Evolutionary conservation across 2,329 filamentous ascomycete species (phyloP).

Genomic region (Alternaria ethzedia): DNA sequence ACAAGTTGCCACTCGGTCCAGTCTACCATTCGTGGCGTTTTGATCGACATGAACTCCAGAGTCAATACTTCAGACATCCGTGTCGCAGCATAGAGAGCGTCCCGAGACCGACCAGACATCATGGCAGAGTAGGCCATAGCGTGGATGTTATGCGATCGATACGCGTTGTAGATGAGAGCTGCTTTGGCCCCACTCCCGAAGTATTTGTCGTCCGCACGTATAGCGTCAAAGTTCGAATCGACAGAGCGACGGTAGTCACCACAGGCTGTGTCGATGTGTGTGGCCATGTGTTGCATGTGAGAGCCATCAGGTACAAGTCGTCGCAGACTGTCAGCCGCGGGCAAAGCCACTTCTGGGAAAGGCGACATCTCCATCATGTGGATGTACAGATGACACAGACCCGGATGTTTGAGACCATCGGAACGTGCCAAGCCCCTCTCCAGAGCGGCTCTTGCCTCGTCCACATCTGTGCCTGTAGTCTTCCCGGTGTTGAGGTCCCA

Average conservation of each 20-base stretch:
- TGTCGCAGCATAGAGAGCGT: constrained; percentile 1
- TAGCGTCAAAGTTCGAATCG: constrained; percentile 1
- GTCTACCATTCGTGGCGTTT: constrained; percentile 8
- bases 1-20: constrained; percentile 11
- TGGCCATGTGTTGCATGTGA: constrained; percentile 12
- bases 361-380: constrained; percentile 12
- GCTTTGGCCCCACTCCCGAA: background rate
- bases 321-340: constrained; percentile 3
- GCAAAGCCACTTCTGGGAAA: constrained; percentile 1
- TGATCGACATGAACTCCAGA: constrained; percentile 3
- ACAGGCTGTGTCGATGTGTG: constrained; percentile 6
- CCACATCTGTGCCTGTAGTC: constrained; percentile 45
- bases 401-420: background rate
- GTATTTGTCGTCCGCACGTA: background rate
- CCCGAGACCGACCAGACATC: constrained; percentile 1
- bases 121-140: constrained; percentile 6
- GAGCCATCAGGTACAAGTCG: constrained; percentile 8
- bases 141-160: constrained; percentile 10
- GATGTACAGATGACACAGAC: constrained; percentile 11
- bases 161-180: constrained; percentile 3
- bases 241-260: constrained; percentile 7
- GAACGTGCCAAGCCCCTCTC: background rate
- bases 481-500: constrained; percentile 64
- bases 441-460: background rate
- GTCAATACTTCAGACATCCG: background rate